Conservation (phyloP, 257 asterid genomes). For the Handroanthus guayacan region DNA sequence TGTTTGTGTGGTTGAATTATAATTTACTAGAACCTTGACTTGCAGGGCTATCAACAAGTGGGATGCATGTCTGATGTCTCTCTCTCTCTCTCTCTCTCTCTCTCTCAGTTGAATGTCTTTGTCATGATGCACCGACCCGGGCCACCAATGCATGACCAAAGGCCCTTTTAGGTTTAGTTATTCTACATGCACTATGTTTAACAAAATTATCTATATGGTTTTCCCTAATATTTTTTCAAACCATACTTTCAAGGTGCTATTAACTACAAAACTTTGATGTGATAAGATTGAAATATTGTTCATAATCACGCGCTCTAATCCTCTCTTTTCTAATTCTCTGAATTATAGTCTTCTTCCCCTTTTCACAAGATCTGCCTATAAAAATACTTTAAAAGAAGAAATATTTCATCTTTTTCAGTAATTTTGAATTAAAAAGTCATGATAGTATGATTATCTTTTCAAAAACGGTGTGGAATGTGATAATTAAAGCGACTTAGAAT, state of each 20-base stretch:
- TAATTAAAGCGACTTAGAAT: no score
- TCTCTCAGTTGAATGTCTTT: conserved; percentile 18
- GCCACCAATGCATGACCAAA: conserved; percentile 22
- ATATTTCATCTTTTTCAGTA: no score
- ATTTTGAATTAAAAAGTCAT: no score
- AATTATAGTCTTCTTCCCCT: no score
- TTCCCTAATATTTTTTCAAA: not conserved
- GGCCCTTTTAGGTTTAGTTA: conserved; percentile 24
- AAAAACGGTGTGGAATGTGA: no score
- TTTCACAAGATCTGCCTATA: no score
- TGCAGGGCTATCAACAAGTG: conserved; percentile 32
- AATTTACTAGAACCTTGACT: conserved; percentile 21
- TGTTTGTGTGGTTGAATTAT: conserved; percentile 10
- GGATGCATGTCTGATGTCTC: not conserved
- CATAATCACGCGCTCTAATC: no score
- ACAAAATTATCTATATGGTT: conserved; percentile 20
- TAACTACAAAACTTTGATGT: not conserved
- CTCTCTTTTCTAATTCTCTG: no score
- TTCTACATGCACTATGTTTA: conserved; percentile 6
- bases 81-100: conserved; percentile 5
- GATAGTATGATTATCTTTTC: no score
- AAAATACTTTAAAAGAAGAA: no score
- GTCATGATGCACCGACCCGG: conserved; percentile 32
- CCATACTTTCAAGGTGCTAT: not conserved
- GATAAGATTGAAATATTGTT: not conserved